Evolutionary conservation across 2,329 filamentous ascomycete genomes (phyloP).

Genomic region (Aspergillus chevalieri): DNA sequence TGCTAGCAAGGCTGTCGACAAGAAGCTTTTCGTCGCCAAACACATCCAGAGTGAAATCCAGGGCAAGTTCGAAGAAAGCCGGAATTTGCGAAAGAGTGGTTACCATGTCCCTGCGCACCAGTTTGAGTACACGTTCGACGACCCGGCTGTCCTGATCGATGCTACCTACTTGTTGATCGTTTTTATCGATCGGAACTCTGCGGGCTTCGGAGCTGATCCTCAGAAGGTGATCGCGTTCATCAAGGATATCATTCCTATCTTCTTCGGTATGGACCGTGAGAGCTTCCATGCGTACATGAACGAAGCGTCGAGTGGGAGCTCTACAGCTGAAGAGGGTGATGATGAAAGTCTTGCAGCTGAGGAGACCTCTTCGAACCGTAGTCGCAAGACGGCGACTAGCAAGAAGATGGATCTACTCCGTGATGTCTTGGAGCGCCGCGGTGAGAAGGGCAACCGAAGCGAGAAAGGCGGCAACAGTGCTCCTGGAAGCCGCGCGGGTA

Average conservation of each 20-base stretch:
- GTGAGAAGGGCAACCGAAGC: constrained; percentile 61
- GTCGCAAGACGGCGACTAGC: constrained; percentile 56
- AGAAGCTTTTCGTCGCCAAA: constrained; percentile 84
- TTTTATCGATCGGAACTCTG: constrained; percentile 43
- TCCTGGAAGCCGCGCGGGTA: constrained; percentile 52
- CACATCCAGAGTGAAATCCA: constrained; percentile 85
- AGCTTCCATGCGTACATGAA: constrained; percentile 60
- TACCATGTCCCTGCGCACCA: constrained; percentile 62
- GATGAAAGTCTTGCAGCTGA: constrained; percentile 59
- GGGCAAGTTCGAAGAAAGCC: constrained; percentile 85
- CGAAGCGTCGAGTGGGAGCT: constrained; percentile 63
- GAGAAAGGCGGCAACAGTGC: constrained; percentile 70
- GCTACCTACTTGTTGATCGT: constrained; percentile 43
- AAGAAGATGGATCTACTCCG: constrained; percentile 75
- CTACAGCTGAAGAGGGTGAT: constrained; percentile 72
- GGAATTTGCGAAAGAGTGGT: constrained; percentile 60
- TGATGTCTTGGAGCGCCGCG: constrained; percentile 74
- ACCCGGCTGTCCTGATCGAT: constrained; percentile 59
- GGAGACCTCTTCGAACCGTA: constrained; percentile 65
- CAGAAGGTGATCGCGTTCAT: constrained; percentile 69
- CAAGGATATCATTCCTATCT: constrained; percentile 66
- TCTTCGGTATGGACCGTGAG: constrained; percentile 70
- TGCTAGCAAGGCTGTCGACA: constrained; percentile 79
- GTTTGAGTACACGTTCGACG: constrained; percentile 67
- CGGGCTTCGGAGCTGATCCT: constrained; percentile 56